phyloP scores from a whole-genome alignment of 2,329 filamentous ascomycete genomes.

The Fusarium sacchari region DNA sequence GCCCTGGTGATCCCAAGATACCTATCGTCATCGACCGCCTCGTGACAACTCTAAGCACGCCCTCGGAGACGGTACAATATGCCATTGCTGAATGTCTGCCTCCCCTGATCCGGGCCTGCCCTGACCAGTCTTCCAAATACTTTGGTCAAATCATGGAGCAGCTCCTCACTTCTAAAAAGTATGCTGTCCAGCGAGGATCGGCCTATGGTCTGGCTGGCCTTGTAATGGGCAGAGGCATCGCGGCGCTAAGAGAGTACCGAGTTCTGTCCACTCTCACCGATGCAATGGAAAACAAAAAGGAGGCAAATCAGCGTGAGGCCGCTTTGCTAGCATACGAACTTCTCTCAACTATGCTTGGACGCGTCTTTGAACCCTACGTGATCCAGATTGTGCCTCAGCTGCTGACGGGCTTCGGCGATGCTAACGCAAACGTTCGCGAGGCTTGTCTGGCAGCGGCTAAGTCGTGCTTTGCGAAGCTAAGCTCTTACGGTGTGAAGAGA shows the following conservation, averaged over 20 bases:
- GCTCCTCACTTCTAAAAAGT: conserved; percentile 87
- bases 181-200: conserved; percentile 90
- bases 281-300: conserved; percentile 95
- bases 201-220: conserved; percentile 95
- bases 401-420: conserved; percentile 88
- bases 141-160: conserved; percentile 83
- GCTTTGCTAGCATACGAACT: conserved; percentile 92
- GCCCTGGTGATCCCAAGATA: conserved; percentile 85
- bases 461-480: conserved; percentile 90
- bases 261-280: conserved; percentile 83
- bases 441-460: conserved; percentile 93
- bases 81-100: conserved; percentile 95
- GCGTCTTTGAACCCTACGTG: conserved; percentile 94
- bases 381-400: conserved; percentile 95
- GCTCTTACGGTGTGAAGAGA: conserved; percentile 94
- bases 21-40: conserved; percentile 88
- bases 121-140: conserved; percentile 81
- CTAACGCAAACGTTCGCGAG: conserved; percentile 88
- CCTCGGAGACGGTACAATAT: conserved; percentile 96
- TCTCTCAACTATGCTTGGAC: conserved; percentile 84
- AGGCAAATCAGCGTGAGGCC: conserved; percentile 86
- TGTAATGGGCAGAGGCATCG: conserved; percentile 86
- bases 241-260: conserved; percentile 82
- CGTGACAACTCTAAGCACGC: conserved; percentile 87
- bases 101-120: conserved; percentile 84